Evolutionary conservation across 805 yeast genomes (phyloP).

Genomic region (Saccharomycopsis oosterbeekiorum): DNA sequence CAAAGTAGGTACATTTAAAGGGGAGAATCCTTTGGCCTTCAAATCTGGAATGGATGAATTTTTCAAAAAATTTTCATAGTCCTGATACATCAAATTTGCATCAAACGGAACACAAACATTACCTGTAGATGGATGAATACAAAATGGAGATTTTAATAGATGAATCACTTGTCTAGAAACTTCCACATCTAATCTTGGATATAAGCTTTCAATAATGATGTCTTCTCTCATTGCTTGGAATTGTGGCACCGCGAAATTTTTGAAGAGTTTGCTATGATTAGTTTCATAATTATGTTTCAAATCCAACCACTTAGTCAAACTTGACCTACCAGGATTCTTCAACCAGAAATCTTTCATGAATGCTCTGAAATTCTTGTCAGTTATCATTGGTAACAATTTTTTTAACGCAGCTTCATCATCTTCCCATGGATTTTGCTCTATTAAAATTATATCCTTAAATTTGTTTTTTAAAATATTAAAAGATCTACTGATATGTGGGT

Average conservation of each 20-base stretch:
- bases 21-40: conserved; percentile 50
- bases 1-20: conserved; percentile 70
- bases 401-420: conserved; percentile 43
- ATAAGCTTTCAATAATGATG: conserved; percentile 65
- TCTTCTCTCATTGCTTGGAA: conserved; percentile 72
- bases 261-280: conserved; percentile 20
- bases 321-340: conserved; percentile 38
- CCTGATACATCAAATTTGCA: conserved; percentile 25
- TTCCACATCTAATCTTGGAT: conserved; percentile 89
- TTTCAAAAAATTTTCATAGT: conserved; percentile 8
- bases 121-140: conserved; percentile 94
- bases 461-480: conserved; percentile 52
- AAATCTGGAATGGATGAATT: conserved; percentile 20
- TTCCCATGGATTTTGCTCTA: conserved; percentile 85
- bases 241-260: conserved; percentile 33
- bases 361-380: conserved; percentile 47
- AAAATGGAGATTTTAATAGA: conserved; percentile 90
- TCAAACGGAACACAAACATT: conserved; percentile 87
- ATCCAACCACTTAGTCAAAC: conserved; percentile 71
- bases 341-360: conserved; percentile 55
- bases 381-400: conserved; percentile 50
- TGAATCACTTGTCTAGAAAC: conserved; percentile 87
- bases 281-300: conserved; percentile 42
- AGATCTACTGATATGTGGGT: conserved; percentile 78
- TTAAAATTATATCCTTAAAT: conserved; percentile 56